Evolutionary conservation across 495 filamentous ascomycete species (phyloP).

Genomic region (Delitschia confertaspora): DNA sequence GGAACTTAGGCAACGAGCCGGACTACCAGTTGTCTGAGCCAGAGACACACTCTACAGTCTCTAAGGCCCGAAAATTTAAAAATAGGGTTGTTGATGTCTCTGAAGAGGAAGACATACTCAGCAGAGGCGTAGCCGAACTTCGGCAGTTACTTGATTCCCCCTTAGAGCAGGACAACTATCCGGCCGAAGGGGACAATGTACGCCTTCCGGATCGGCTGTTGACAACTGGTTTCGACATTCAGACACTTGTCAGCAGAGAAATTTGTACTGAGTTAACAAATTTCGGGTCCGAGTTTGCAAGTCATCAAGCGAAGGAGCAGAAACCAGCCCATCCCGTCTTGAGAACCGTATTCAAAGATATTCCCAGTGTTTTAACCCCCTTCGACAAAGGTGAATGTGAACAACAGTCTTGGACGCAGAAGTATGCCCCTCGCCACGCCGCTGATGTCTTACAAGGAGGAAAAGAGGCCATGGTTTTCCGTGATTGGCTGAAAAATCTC

Average conservation of each 20-base stretch:
- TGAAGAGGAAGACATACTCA: constrained; percentile 19
- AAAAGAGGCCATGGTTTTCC: constrained; percentile 58
- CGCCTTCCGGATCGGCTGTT: constrained; percentile 28
- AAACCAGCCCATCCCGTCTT: constrained; percentile 48
- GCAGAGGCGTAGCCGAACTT: constrained; percentile 6
- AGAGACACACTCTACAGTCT: background rate
- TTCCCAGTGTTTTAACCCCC: constrained; percentile 56
- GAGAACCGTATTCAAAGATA: constrained; percentile 48
- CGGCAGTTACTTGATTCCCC: background rate
- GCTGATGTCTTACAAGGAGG: constrained; percentile 69
- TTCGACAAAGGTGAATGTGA: constrained; percentile 78
- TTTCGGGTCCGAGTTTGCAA: constrained; percentile 5
- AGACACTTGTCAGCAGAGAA: constrained; percentile 8
- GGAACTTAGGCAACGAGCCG: constrained; percentile 14
- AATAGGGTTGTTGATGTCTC: constrained; percentile 13
- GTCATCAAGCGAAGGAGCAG: no score
- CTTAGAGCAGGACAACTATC: background rate
- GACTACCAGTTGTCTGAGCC: background rate
- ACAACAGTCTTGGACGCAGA: constrained; percentile 64
- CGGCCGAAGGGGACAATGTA: constrained; percentile 3
- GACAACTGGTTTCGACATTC: constrained; percentile 29
- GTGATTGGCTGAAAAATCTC: constrained; percentile 74
- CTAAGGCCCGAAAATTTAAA: constrained; percentile 22
- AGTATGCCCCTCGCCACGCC: constrained; percentile 69
- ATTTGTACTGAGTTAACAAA: constrained; percentile 7